Conservation (phyloP, 352 stramenopile genomes). For the Pythium pyrilobum region DNA sequence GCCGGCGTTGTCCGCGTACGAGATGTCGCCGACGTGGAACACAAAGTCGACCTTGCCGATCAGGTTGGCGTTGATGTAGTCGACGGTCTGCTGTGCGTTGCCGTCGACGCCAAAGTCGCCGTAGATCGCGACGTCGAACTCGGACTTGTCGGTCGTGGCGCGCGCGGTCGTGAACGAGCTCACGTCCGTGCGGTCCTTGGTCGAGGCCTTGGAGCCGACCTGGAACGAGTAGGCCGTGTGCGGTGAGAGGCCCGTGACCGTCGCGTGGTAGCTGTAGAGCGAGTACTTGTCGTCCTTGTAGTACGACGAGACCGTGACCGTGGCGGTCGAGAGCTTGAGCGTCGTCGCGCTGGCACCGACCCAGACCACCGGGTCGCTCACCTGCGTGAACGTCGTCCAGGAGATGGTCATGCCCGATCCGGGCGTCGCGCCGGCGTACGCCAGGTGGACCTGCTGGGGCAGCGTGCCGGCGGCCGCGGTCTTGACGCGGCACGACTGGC, state of each 20-base stretch:
- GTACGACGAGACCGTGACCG: conserved; percentile 19
- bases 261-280: conserved; percentile 42
- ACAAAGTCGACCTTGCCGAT: conserved; percentile 42
- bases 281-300: conserved; percentile 44
- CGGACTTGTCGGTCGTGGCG: conserved; percentile 14
- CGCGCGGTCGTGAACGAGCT: conserved; percentile 42
- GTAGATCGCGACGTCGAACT: conserved; percentile 50
- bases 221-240: conserved; percentile 38
- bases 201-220: conserved; percentile 13
- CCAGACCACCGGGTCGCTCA: conserved; percentile 36
- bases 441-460: conserved; percentile 46
- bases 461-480: not conserved
- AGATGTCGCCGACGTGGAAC: conserved; percentile 72
- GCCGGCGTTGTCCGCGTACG: conserved; percentile 39
- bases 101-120: conserved; percentile 43
- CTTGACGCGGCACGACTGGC: conserved; percentile 16
- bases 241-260: conserved; percentile 25
- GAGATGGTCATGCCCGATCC: conserved; percentile 38
- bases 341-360: conserved; percentile 15
- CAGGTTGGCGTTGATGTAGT: conserved; percentile 32
- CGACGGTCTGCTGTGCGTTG: conserved; percentile 34
- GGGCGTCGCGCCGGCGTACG: conserved; percentile 32
- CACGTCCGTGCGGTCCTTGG: not conserved
- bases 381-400: conserved; percentile 31
- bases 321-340: conserved; percentile 11